A percentile compares a stretch with the other conserved stretches of the same genome.
phyloP scores from a whole-genome alignment of 2,329 filamentous ascomycete genomes.

The Apiospora saccharicola region DNA sequence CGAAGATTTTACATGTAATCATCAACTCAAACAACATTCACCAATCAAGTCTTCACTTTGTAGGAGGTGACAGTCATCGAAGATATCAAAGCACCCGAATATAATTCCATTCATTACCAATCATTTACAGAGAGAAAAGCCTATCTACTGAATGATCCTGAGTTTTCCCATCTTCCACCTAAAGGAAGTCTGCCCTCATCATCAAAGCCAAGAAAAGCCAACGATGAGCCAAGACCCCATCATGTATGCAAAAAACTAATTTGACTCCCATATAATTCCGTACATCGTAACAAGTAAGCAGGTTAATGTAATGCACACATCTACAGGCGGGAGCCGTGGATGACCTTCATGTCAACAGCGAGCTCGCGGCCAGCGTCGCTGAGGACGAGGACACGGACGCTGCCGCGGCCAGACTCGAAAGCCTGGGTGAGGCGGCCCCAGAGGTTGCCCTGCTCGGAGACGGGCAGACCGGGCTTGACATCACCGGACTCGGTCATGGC shows the following conservation, averaged over 20 bases:
- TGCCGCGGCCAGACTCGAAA: conserved; percentile 92
- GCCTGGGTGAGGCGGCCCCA: conserved; percentile 80
- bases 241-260: conserved; percentile 34
- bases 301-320: conserved; percentile 27
- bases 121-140: conserved; percentile 29
- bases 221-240: conserved; percentile 27
- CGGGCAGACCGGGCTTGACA: conserved; percentile 93
- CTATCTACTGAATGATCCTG: conserved; percentile 22
- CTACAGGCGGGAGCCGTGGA: conserved; percentile 80
- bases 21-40: background rate
- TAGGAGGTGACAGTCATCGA: no score
- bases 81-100: background rate
- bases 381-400: conserved; percentile 94
- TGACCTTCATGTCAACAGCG: conserved; percentile 98
- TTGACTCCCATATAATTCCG: conserved; percentile 40
- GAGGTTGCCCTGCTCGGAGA: conserved; percentile 94
- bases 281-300: conserved; percentile 35
- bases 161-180: conserved; percentile 17
- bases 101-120: conserved; percentile 28
- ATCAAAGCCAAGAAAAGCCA: background rate
- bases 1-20: background rate
- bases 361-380: conserved; percentile 92
- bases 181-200: background rate
- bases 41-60: background rate
- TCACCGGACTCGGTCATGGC: conserved; percentile 99